Conservation (phyloP, 306 rosid species). For the Casuarina equisetifolia region DNA sequence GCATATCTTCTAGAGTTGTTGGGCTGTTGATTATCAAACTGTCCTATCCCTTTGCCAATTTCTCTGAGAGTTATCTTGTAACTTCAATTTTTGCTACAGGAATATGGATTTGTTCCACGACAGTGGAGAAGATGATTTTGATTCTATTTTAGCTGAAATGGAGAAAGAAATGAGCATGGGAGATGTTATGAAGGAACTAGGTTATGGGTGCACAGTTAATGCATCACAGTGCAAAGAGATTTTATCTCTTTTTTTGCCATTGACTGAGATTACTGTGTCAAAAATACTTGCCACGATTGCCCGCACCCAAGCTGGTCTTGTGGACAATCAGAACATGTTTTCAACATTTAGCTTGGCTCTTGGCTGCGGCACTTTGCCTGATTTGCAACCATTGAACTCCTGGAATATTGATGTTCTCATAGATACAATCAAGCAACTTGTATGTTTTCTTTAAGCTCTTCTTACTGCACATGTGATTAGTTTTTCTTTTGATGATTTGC, state of each 20-base stretch:
- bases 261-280: conserved; percentile 68
- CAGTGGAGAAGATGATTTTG: conserved; percentile 73
- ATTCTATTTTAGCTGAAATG: conserved; percentile 93
- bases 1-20: conserved; percentile 27
- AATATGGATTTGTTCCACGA: conserved; percentile 65
- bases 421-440: conserved; percentile 78
- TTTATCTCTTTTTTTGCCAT: conserved; percentile 84
- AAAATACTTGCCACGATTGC: conserved; percentile 87
- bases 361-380: conserved; percentile 61
- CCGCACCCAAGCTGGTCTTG: conserved; percentile 72
- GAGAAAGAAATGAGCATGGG: conserved; percentile 97
- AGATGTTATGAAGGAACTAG: conserved; percentile 93
- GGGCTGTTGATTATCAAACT: conserved; percentile 13
- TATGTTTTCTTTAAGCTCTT: conserved; percentile 36
- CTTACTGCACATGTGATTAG: not conserved
- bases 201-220: conserved; percentile 93
- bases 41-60: conserved; percentile 17
- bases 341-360: conserved; percentile 69
- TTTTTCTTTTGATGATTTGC: conserved; percentile 13
- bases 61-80: conserved; percentile 13
- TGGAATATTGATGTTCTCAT: conserved; percentile 96
- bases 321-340: conserved; percentile 73
- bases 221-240: conserved; percentile 82
- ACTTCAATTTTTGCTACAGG: conserved; percentile 41
- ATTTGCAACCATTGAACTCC: conserved; percentile 65